These are phyloP conservation scores for Aureobasidium pullulans DNA, from an alignment of 2,329 filamentous ascomycete species.

Conservation along the genomic window DNA sequence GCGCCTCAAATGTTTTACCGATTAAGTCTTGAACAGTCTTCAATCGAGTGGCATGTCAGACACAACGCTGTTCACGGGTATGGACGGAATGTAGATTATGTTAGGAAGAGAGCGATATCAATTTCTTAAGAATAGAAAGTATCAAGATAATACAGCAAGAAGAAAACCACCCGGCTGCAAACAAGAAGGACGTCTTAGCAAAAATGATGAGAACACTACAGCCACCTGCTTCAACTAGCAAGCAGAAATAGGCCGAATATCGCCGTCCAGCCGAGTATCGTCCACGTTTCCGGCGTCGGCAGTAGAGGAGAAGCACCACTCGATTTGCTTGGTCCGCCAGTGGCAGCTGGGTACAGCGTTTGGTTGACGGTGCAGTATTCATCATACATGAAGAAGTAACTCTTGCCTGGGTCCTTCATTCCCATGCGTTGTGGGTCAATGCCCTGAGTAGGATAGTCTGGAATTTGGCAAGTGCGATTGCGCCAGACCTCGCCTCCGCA, in stretches of 20 bases:
- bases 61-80: no score
- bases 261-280: neutral
- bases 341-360: slow-evolving; percentile 14
- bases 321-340: neutral
- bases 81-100: no score
- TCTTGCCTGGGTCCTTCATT: slow-evolving; percentile 27
- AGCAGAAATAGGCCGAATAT: neutral
- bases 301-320: neutral
- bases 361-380: slow-evolving; percentile 9
- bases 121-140: no score
- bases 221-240: neutral
- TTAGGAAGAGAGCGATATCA: no score
- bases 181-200: no score
- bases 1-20: no score
- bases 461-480: slow-evolving; percentile 42
- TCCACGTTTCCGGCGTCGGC: neutral
- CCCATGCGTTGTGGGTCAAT: slow-evolving; percentile 19
- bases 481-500: slow-evolving; percentile 1
- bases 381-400: slow-evolving; percentile 41
- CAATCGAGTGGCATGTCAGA: no score
- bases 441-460: slow-evolving; percentile 33
- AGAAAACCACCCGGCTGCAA: no score
- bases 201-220: no score
- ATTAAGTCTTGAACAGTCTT: no score
- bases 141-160: no score